A percentile compares a stretch with the other conserved stretches of the same genome.
These are phyloP conservation scores for Myxozyma melibiosi DNA, from an alignment of 805 yeast genomes.

Conservation along the genomic window DNA sequence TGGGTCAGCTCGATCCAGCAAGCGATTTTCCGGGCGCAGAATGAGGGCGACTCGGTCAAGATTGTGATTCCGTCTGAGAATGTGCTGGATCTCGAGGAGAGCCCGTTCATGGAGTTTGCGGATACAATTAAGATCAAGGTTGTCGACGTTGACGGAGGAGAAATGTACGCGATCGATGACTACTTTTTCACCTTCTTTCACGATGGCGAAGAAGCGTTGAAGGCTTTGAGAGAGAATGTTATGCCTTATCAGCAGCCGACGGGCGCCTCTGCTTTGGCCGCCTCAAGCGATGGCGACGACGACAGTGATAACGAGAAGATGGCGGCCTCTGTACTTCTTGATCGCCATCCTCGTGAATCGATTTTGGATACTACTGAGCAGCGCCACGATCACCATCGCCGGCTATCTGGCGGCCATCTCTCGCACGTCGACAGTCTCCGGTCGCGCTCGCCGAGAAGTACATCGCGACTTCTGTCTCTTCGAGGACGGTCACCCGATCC, in stretches of 20 bases:
- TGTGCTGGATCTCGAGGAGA: conserved; percentile 61
- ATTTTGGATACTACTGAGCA: conserved; percentile 18
- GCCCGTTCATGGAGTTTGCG: conserved; percentile 57
- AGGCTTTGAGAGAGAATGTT: conserved; percentile 9
- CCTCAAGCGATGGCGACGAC: conserved; percentile 5
- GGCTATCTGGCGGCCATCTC: conserved; percentile 12
- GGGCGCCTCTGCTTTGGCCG: neutral
- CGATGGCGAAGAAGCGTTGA: conserved; percentile 48
- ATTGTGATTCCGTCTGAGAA: conserved; percentile 75
- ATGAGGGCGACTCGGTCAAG: conserved; percentile 70
- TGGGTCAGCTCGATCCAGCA: conserved; percentile 80
- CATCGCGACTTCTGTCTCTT: neutral
- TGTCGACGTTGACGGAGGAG: conserved; percentile 51
- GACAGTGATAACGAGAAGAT: conserved; percentile 13
- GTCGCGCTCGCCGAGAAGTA: conserved; percentile 2
- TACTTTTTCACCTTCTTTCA: conserved; percentile 69
- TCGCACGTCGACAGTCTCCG: neutral
- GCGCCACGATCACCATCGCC: conserved; percentile 11
- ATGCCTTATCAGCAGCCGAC: neutral
- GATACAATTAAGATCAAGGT: conserved; percentile 64
- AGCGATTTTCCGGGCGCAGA: conserved; percentile 72
- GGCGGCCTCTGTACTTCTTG: conserved; percentile 5
- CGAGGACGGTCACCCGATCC: neutral
- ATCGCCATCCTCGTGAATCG: conserved; percentile 6
- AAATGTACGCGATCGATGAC: conserved; percentile 63